A percentile compares a stretch with the other conserved stretches of the same genome.
Evolutionary conservation across 2,329 filamentous ascomycete species (phyloP).

Genomic region (Fusarium sp.): DNA sequence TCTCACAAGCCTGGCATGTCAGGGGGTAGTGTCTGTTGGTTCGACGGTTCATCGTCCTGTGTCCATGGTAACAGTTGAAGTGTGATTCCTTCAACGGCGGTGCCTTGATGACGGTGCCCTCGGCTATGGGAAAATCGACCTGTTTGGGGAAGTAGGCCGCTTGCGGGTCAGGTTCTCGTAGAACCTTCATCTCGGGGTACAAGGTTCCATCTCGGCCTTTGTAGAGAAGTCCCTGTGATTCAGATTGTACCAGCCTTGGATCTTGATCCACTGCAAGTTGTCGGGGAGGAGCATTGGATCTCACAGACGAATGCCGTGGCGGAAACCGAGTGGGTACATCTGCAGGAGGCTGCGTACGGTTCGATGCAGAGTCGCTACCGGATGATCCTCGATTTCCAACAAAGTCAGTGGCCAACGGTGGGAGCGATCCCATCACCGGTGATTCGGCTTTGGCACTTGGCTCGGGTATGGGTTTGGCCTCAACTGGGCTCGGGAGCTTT

Average conservation of each 20-base stretch:
- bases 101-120: slow-evolving; percentile 53
- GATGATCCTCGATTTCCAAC: slow-evolving; percentile 29
- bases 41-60: slow-evolving; percentile 58
- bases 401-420: slow-evolving; percentile 25
- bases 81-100: slow-evolving; percentile 55
- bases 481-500: slow-evolving; percentile 34
- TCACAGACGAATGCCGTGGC: slow-evolving; percentile 47
- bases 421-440: slow-evolving; percentile 37
- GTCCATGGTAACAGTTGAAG: slow-evolving; percentile 57
- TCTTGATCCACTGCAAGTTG: slow-evolving; percentile 42
- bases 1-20: slow-evolving; percentile 62
- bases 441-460: slow-evolving; percentile 27
- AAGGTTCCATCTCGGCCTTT: slow-evolving; percentile 51
- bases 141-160: slow-evolving; percentile 52
- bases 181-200: slow-evolving; percentile 53
- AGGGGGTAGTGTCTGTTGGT: slow-evolving; percentile 60
- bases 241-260: slow-evolving; percentile 46
- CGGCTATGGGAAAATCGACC: slow-evolving; percentile 39
- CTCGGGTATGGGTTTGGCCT: slow-evolving; percentile 39
- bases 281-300: slow-evolving; percentile 36
- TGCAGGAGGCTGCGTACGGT: slow-evolving; percentile 27
- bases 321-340: slow-evolving; percentile 43
- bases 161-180: slow-evolving; percentile 47
- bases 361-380: slow-evolving; percentile 34
- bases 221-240: slow-evolving; percentile 49